Conservation (phyloP, 106 monocot genomes). For the Hemerocallis citrina region DNA sequence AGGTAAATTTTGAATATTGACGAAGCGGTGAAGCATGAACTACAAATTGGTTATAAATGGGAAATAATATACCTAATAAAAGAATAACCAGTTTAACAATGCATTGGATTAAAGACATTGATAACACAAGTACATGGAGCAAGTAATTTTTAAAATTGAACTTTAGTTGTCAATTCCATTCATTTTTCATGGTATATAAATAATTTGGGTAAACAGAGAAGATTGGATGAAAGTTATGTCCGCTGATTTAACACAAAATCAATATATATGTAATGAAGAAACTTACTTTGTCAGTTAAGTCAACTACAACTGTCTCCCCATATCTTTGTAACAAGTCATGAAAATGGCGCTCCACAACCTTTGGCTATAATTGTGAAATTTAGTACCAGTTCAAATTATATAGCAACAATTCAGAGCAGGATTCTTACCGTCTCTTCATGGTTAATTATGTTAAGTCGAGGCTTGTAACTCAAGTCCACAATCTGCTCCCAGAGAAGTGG, state of each 20-base stretch:
- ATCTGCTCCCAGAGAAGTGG: slow-evolving; percentile 98
- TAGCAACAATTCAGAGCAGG: neutral
- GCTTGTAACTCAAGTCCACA: slow-evolving; percentile 93
- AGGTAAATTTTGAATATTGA: neutral
- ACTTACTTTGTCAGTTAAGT: slow-evolving; percentile 85
- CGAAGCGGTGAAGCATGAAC: neutral
- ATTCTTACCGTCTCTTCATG: slow-evolving; percentile 70
- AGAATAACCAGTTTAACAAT: neutral
- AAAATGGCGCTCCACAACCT: slow-evolving; percentile 77
- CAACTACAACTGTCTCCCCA: slow-evolving; percentile 53
- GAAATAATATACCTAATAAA: neutral
- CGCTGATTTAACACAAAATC: neutral
- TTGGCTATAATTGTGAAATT: slow-evolving; percentile 38
- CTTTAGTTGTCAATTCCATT: neutral
- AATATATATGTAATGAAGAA: neutral
- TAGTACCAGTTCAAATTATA: neutral
- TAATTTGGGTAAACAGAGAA: neutral
- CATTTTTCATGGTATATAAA: neutral
- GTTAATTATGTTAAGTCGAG: slow-evolving; percentile 54
- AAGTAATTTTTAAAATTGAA: neutral
- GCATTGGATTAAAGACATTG: neutral
- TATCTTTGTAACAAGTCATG: slow-evolving; percentile 82
- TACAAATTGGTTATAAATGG: neutral
- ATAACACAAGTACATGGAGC: neutral
- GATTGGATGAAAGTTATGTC: neutral